Base-by-base conservation (phyloP, 176 grass and related monocot species). In the Tillandsia leiboldiana region DNA sequence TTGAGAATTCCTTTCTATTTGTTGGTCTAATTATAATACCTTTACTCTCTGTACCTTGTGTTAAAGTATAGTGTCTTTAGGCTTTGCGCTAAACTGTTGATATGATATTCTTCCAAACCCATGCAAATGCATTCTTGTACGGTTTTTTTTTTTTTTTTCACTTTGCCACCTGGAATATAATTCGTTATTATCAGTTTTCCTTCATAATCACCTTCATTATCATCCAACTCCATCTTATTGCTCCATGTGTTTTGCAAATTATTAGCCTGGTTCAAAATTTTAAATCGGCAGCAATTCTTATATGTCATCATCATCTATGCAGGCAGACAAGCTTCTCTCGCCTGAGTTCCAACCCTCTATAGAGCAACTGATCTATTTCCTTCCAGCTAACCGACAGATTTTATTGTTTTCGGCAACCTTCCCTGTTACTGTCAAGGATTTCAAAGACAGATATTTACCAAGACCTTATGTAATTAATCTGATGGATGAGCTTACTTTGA, bases 391-490 rank as follows among this genome's bases (percentile, higher is more conserved):
- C 76, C 59, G 83, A 48, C 88, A 91, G 56, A 84, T 91, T 75
- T 86, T 90, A 81, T 57, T 86, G 77, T 90, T 90, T 80, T 90
- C 87, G 7, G 87, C 83, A 75, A 86, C 83, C 9, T 90, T 90
- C 73, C 87, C 83, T 69, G 80, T 90, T 52, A 83, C 83, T 69
- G 74, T 90, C 22, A 86, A 90, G 66, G 77, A 80, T 64, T 90
- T 90, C 42, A 90, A 90, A 52, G 80, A 86, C 18, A 90, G 73
- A 81, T 90, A 90, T 53, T 72, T 90, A 18, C 80, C 83, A 11
- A 90, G 68, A 72, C 83, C 83, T 72, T 90, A 86, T 63, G 42
- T 90, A 63, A 90, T 90, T 80, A 80, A 90, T 77, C 87, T 90
- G 12, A 90, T 86, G 83, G 83, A 90, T 75, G 83, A 90, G 70